Conservation (phyloP, 1,284 basidiomycete genomes). For the Malassezia sympodialis region DNA sequence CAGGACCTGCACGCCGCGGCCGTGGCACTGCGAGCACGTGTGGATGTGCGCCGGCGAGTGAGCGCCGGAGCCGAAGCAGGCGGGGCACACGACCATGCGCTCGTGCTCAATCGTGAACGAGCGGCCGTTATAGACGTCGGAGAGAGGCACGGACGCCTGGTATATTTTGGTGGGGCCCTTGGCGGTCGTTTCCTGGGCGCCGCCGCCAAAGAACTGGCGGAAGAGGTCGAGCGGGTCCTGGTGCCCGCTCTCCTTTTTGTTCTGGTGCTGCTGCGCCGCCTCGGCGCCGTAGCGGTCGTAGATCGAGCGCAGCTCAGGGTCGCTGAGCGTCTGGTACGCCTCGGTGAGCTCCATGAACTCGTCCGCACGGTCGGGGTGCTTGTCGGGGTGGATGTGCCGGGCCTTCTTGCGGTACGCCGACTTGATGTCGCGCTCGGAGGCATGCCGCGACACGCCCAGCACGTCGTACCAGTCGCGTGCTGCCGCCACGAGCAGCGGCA, state of each 20-base stretch:
- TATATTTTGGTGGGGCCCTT: constrained; percentile 41
- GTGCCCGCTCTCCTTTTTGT: constrained; percentile 26
- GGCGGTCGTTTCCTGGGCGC: constrained; percentile 21
- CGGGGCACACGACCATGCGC: constrained; percentile 37
- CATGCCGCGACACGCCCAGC: constrained; percentile 32
- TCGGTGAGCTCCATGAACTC: constrained; percentile 50
- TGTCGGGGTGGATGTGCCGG: constrained; percentile 46
- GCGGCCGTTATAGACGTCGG: constrained; percentile 39
- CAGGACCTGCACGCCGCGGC: constrained; percentile 36
- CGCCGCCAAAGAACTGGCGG: constrained; percentile 40
- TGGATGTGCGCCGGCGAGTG: constrained; percentile 37
- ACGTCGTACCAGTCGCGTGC: constrained; percentile 43
- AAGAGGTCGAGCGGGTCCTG: constrained; percentile 44
- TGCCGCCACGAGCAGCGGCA: constrained; percentile 22
- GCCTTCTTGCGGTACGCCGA: constrained; percentile 41
- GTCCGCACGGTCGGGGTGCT: constrained; percentile 43
- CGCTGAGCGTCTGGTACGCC: constrained; percentile 42
- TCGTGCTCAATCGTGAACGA: constrained; percentile 32
- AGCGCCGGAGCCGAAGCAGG: constrained; percentile 45
- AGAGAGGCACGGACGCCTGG: constrained; percentile 34
- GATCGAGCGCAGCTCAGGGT: constrained; percentile 35
- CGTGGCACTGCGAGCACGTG: constrained; percentile 34
- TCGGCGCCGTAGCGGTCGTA: constrained; percentile 44
- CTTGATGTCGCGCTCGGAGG: constrained; percentile 44
- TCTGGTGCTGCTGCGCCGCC: constrained; percentile 42